These are phyloP conservation scores for Elaeis guineensis DNA, from an alignment of 176 grass and related monocot genomes.

Conservation along the genomic window DNA sequence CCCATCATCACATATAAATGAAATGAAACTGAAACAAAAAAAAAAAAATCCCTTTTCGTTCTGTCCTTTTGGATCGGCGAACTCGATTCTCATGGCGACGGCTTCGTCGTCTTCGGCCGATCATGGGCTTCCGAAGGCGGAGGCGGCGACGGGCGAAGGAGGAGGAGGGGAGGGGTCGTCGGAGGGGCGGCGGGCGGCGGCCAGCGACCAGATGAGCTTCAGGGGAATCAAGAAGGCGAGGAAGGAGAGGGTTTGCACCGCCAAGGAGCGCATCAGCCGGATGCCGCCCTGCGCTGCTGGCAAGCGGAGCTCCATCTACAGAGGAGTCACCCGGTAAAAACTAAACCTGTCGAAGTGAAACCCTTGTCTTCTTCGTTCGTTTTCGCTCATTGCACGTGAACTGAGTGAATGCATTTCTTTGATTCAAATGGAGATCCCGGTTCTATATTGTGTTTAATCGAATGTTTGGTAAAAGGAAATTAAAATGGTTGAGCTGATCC, in stretches of 20 bases:
- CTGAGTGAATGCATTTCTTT: too few species aligned
- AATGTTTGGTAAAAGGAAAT: too few species aligned
- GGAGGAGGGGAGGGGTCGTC: slow-evolving; percentile 7
- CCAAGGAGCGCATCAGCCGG: slow-evolving; percentile 99
- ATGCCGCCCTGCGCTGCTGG: slow-evolving; percentile 93
- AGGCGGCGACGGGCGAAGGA: slow-evolving; percentile 12
- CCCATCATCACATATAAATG: too few species aligned
- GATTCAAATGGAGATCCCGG: too few species aligned
- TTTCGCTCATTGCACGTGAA: too few species aligned
- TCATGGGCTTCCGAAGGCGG: slow-evolving; percentile 43
- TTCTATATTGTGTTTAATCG: too few species aligned
- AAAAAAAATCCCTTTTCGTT: too few species aligned
- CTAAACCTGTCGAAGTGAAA: too few species aligned
- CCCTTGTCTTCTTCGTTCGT: too few species aligned
- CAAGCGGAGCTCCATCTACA: slow-evolving; percentile 98
- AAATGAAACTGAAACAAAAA: too few species aligned
- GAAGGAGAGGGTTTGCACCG: slow-evolving; percentile 91
- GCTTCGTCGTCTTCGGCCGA: slow-evolving; percentile 30
- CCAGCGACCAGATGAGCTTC: slow-evolving; percentile 21
- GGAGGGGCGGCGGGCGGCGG: background rate
- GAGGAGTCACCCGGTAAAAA: slow-evolving; percentile 81
- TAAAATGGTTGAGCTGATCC: too few species aligned
- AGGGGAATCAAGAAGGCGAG: slow-evolving; percentile 44
- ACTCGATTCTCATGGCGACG: background rate
- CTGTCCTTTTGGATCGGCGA: too few species aligned